phyloP scores from a whole-genome alignment of 495 filamentous ascomycete species.

The Aspergillus cristatus region DNA sequence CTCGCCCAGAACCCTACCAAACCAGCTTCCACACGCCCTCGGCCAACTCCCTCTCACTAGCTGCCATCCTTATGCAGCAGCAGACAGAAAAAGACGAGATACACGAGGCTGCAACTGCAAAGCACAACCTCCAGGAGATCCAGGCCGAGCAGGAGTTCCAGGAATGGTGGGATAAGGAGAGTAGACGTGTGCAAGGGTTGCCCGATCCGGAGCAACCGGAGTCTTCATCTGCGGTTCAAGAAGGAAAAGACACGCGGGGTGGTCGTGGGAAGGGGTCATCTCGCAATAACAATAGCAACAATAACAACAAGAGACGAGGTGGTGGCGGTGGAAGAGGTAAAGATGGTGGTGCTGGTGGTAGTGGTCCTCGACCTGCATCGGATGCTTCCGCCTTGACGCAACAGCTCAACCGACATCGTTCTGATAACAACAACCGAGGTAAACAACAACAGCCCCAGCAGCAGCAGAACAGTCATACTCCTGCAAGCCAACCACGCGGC shows the following conservation, averaged over 20 bases:
- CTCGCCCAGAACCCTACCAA: conserved; percentile 31
- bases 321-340: conserved; percentile 16
- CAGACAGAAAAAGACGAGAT: conserved; percentile 74
- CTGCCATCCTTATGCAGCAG: conserved; percentile 85
- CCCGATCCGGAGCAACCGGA: conserved; percentile 41
- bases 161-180: conserved; percentile 96
- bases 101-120: conserved; percentile 68
- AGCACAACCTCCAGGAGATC: conserved; percentile 83
- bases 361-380: background rate
- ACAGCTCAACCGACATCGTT: background rate
- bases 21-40: conserved; percentile 34
- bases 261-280: conserved; percentile 21
- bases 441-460: conserved; percentile 1
- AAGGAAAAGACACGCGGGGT: conserved; percentile 10
- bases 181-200: conserved; percentile 56
- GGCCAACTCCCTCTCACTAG: conserved; percentile 58
- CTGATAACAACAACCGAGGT: background rate
- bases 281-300: too few relatives aligned
- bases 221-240: conserved; percentile 3
- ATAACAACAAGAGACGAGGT: conserved; percentile 3
- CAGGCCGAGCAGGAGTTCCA: conserved; percentile 95
- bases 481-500: conserved; percentile 3
- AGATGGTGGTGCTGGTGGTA: background rate
- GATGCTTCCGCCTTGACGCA: background rate
- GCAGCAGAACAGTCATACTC: conserved; percentile 4